Conservation (phyloP, 1,284 basidiomycete species). For the Athelia sp. region DNA sequence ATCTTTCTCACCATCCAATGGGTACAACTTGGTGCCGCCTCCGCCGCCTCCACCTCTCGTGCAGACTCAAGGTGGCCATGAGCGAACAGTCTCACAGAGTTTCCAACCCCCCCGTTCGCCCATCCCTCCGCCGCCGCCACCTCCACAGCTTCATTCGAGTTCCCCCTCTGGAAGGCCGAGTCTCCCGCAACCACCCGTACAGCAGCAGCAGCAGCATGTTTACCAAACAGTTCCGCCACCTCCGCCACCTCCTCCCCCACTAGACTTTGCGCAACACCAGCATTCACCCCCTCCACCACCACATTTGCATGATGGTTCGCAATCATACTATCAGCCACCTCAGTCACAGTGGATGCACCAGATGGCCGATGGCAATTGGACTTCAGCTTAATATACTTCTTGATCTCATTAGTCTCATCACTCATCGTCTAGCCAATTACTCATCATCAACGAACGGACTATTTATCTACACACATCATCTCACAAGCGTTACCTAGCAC, state of each 20-base stretch:
- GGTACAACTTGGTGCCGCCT: constrained; percentile 28
- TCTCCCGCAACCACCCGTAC: constrained; percentile 36
- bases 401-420: no score
- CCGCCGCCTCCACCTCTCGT: constrained; percentile 27
- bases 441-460: no score
- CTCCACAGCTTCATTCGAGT: constrained; percentile 19
- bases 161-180: constrained; percentile 23
- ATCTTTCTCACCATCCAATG: constrained; percentile 13
- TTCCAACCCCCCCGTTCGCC: constrained; percentile 7
- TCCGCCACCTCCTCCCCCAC: constrained; percentile 22
- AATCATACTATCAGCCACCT: constrained; percentile 1
- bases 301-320: constrained; percentile 6
- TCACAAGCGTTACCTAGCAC: no score
- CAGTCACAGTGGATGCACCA: constrained; percentile 1
- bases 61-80: constrained; percentile 1
- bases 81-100: background rate
- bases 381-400: no score
- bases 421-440: no score
- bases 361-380: no score
- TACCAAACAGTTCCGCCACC: constrained; percentile 35
- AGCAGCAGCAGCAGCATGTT: constrained; percentile 23
- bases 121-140: constrained; percentile 8
- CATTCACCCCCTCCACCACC: constrained; percentile 13
- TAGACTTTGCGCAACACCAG: constrained; percentile 7
- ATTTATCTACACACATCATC: no score